Conservation (phyloP, 495 filamentous ascomycete genomes). For the Penicillium parvum region DNA sequence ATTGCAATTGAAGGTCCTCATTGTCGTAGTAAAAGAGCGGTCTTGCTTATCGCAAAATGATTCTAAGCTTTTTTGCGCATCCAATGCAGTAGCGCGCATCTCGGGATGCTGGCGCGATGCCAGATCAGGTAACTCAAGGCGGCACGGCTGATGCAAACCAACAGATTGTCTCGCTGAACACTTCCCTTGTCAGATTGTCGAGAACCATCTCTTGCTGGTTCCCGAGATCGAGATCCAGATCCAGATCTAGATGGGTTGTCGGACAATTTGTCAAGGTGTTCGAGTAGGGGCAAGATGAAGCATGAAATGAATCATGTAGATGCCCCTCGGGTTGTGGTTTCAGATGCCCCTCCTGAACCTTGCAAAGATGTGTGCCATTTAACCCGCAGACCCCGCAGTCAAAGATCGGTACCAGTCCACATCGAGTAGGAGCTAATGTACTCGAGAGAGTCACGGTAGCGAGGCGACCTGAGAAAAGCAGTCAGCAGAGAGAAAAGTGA, state of each 20-base stretch:
- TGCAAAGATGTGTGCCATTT: too few relatives aligned
- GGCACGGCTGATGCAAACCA: slow-evolving; percentile 6
- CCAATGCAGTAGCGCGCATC: slow-evolving; percentile 1
- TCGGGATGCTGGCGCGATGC: slow-evolving; percentile 4
- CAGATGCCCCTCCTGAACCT: slow-evolving; percentile 1
- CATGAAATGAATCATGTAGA: neutral
- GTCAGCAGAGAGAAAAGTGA: too few relatives aligned
- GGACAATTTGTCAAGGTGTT: too few relatives aligned
- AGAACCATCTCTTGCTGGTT: too few relatives aligned
- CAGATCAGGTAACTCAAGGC: neutral
- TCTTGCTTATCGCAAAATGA: too few relatives aligned
- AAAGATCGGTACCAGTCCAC: slow-evolving; percentile 7
- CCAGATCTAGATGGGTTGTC: too few relatives aligned
- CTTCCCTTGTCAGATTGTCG: too few relatives aligned
- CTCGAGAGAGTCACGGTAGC: neutral
- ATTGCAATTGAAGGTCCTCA: too few relatives aligned
- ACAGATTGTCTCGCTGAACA: neutral
- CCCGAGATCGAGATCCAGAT: too few relatives aligned
- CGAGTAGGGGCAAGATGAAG: slow-evolving; percentile 1
- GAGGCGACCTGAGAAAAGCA: neutral
- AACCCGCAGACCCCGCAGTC: slow-evolving; percentile 5
- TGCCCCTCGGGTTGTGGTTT: slow-evolving; percentile 9
- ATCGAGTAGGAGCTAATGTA: slow-evolving; percentile 12
- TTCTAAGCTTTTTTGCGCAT: neutral
- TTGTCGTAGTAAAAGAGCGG: too few relatives aligned